Percentiles rank a stretch among this genome's conserved stretches.
These are phyloP conservation scores for Fusarium chlamydosporum DNA, from an alignment of 2,329 filamentous ascomycete genomes.

Conservation along the genomic window DNA sequence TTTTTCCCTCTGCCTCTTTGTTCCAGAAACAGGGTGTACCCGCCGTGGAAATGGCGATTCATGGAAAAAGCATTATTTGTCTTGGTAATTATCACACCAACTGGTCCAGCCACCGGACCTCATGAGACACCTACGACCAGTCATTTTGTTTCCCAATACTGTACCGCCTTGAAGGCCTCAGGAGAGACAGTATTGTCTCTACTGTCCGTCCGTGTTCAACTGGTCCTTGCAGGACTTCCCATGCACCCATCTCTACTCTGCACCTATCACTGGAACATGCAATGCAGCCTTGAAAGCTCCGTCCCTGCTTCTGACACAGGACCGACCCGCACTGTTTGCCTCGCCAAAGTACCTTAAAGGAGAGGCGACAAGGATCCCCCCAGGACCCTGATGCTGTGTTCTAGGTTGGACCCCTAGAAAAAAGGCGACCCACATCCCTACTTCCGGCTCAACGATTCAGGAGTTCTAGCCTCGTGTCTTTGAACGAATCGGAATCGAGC, in stretches of 20 bases:
- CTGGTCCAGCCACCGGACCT: background rate
- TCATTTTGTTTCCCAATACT: constrained; percentile 27
- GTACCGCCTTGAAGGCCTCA: constrained; percentile 36
- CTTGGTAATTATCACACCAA: constrained; percentile 11
- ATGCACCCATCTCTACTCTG: background rate
- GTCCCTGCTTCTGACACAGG: constrained; percentile 30
- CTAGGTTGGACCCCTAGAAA: constrained; percentile 41
- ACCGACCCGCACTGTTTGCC: constrained; percentile 42
- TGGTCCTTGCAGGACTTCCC: constrained; percentile 16
- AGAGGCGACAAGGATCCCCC: constrained; percentile 16
- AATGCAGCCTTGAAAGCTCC: constrained; percentile 28
- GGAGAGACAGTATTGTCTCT: constrained; percentile 22
- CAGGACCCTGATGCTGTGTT: constrained; percentile 12
- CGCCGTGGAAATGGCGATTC: background rate
- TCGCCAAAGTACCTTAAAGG: constrained; percentile 41
- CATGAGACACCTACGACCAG: constrained; percentile 18
- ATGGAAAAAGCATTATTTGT: constrained; percentile 5
- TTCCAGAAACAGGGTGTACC: constrained; percentile 14
- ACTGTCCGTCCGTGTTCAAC: constrained; percentile 23
- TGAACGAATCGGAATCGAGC: constrained; percentile 40
- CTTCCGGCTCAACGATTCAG: constrained; percentile 36
- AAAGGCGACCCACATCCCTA: constrained; percentile 22
- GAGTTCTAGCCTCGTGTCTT: constrained; percentile 29
- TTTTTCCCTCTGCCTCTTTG: constrained; percentile 18
- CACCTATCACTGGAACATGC: constrained; percentile 20